Evolutionary conservation across 805 yeast species (phyloP).

Genomic region (Kodamaea jinghongensis): DNA sequence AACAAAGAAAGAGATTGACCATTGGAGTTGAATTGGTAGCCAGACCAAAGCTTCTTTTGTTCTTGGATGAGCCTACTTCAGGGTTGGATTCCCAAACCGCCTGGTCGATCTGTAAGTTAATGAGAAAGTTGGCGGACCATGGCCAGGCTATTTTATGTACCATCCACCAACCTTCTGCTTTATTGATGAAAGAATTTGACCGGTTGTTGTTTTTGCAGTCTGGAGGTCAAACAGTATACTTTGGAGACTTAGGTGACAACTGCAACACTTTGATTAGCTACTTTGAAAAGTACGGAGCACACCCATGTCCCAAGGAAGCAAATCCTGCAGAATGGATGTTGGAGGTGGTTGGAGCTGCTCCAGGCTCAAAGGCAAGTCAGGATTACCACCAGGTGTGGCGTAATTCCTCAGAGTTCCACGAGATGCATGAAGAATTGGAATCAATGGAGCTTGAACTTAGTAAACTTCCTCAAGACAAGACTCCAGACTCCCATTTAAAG

Average conservation of each 20-base stretch:
- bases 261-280: slow-evolving; percentile 57
- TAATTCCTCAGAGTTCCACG: slow-evolving; percentile 20
- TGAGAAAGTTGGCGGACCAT: slow-evolving; percentile 64
- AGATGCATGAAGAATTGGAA: slow-evolving; percentile 13
- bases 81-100: slow-evolving; percentile 96
- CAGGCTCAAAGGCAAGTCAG: slow-evolving; percentile 68
- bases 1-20: slow-evolving; percentile 84
- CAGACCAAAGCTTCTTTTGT: slow-evolving; percentile 72
- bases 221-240: slow-evolving; percentile 80
- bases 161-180: slow-evolving; percentile 76
- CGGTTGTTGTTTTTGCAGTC: slow-evolving; percentile 60
- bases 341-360: slow-evolving; percentile 78
- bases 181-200: slow-evolving; percentile 64
- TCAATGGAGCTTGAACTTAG: slow-evolving; percentile 15
- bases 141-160: slow-evolving; percentile 78
- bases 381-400: slow-evolving; percentile 70
- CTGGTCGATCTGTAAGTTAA: slow-evolving; percentile 66
- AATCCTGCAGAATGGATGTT: slow-evolving; percentile 79
- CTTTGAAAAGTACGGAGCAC: slow-evolving; percentile 71
- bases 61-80: slow-evolving; percentile 91
- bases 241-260: slow-evolving; percentile 74
- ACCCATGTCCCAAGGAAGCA: slow-evolving; percentile 36
- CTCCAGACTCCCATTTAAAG: slow-evolving; percentile 22
- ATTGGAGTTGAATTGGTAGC: slow-evolving; percentile 93
- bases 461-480: slow-evolving; percentile 23